Evolutionary conservation across 2,329 filamentous ascomycete species (phyloP).

Genomic region (Botryosphaeria agaves): DNA sequence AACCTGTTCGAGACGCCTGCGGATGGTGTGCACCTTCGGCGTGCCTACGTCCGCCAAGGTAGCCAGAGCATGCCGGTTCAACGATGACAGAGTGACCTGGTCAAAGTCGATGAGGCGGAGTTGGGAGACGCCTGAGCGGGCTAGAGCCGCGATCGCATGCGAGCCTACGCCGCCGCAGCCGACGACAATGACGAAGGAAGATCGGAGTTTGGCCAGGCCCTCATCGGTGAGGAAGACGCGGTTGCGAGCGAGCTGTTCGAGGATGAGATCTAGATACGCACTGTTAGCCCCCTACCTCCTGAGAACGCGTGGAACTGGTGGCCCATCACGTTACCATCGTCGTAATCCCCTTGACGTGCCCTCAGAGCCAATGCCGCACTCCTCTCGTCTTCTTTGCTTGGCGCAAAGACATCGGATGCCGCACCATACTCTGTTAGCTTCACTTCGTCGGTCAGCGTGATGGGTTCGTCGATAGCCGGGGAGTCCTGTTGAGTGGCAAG

Average conservation of each 20-base stretch:
- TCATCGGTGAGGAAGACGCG: conserved; percentile 74
- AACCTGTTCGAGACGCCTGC: conserved; percentile 65
- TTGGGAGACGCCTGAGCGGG: conserved; percentile 75
- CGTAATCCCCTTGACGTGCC: conserved; percentile 45
- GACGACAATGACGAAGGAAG: conserved; percentile 73
- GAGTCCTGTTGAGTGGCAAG: neutral
- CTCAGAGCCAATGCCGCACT: conserved; percentile 39
- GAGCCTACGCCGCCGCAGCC: conserved; percentile 92
- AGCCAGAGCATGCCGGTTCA: conserved; percentile 92
- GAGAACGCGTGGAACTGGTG: neutral
- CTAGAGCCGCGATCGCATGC: conserved; percentile 72
- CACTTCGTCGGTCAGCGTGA: conserved; percentile 20
- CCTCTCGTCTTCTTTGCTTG: conserved; percentile 37
- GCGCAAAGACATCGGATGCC: conserved; percentile 18
- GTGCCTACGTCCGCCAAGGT: conserved; percentile 87
- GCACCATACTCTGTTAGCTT: conserved; percentile 45
- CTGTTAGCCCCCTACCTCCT: conserved; percentile 4
- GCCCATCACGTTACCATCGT: conserved; percentile 31
- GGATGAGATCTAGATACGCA: conserved; percentile 53
- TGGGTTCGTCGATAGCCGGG: conserved; percentile 1
- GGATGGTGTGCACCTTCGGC: conserved; percentile 76
- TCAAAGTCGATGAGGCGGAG: conserved; percentile 91
- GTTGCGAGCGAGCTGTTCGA: conserved; percentile 89
- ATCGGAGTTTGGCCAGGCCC: conserved; percentile 62
- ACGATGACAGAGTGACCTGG: conserved; percentile 83